phyloP scores from a whole-genome alignment of 257 asterid genomes.

The Solanum ossicruentum region DNA sequence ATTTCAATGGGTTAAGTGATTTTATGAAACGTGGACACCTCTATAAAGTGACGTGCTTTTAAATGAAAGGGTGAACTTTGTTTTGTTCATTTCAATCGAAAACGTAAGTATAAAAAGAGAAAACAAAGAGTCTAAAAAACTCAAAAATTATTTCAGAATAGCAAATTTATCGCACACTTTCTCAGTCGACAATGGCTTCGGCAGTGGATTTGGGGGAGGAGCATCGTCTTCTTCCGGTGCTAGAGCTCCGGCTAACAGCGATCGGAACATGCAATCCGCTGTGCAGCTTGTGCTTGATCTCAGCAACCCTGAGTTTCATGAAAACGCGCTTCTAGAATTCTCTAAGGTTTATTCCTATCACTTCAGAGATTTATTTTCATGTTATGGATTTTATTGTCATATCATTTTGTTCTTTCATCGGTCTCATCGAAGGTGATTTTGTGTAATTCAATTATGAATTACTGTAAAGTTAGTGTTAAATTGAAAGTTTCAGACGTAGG shows the following conservation, averaged over 20 bases:
- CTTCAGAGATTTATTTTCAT: not conserved
- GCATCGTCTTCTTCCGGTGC: slow-evolving; percentile 4
- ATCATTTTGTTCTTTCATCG: not conserved
- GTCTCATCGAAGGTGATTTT: not conserved
- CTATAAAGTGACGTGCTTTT: not conserved
- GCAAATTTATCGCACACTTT: slow-evolving; percentile 24
- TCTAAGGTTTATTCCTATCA: not conserved
- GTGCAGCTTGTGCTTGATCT: slow-evolving; percentile 15
- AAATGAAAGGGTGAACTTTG: not conserved
- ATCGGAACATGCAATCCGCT: slow-evolving; percentile 60
- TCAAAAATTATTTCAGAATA: not conserved
- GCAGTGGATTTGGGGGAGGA: not conserved
- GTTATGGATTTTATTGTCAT: not conserved
- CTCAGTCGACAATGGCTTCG: slow-evolving; percentile 21
- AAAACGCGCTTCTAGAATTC: slow-evolving; percentile 11
- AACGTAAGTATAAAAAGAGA: not conserved
- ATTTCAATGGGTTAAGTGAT: not conserved
- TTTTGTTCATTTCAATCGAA: not conserved
- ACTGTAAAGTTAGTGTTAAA: not conserved
- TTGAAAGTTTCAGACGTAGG: not conserved
- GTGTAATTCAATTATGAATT: not conserved
- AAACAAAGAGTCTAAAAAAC: too few relatives aligned
- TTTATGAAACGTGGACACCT: not conserved
- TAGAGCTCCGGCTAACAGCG: slow-evolving; percentile 22
- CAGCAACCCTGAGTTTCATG: not conserved